Evolutionary conservation across 257 asterid genomes (phyloP).

Genomic region (Nicotiana noctiflora): DNA sequence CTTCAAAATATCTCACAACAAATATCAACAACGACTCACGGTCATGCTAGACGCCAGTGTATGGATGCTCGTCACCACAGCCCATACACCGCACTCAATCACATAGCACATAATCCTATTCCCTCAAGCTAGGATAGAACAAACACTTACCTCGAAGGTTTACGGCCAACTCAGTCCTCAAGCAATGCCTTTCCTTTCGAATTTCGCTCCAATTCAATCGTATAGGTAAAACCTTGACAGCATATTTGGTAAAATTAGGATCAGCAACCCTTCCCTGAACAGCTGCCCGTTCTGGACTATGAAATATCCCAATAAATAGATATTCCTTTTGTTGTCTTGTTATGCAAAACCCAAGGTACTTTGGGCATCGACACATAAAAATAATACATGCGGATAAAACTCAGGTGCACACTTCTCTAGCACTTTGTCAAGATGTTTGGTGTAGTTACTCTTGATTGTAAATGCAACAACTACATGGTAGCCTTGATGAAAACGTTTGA

Average conservation of each 20-base stretch:
- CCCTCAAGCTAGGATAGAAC: too few species aligned
- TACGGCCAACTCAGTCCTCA: too few species aligned
- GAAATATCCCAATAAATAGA: slow-evolving; percentile 81
- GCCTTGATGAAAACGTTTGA: slow-evolving; percentile 90
- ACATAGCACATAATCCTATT: too few species aligned
- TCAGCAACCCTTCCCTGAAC: slow-evolving; percentile 58
- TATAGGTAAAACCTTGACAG: slow-evolving; percentile 74
- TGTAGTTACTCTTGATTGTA: slow-evolving; percentile 81
- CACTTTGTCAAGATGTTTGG: slow-evolving; percentile 80
- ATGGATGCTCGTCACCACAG: too few species aligned
- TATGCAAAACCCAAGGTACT: slow-evolving; percentile 93
- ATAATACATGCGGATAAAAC: slow-evolving; percentile 76
- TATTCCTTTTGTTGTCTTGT: slow-evolving; percentile 83
- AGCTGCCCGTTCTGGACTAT: slow-evolving; percentile 82
- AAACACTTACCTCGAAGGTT: too few species aligned
- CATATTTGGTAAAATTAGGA: slow-evolving; percentile 66
- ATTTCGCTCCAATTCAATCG: too few species aligned
- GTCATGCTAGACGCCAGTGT: too few species aligned
- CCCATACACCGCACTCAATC: too few species aligned
- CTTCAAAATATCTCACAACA: too few species aligned
- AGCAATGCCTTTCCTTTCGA: too few species aligned
- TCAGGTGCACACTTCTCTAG: slow-evolving; percentile 90
- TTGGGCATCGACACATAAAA: slow-evolving; percentile 96
- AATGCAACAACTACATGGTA: slow-evolving; percentile 89
- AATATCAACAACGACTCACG: too few species aligned